Evolutionary conservation across 345 rosid genomes (phyloP), one percentile per base, ranked within the genome.

Genomic region (Populus euphratica): DNA sequence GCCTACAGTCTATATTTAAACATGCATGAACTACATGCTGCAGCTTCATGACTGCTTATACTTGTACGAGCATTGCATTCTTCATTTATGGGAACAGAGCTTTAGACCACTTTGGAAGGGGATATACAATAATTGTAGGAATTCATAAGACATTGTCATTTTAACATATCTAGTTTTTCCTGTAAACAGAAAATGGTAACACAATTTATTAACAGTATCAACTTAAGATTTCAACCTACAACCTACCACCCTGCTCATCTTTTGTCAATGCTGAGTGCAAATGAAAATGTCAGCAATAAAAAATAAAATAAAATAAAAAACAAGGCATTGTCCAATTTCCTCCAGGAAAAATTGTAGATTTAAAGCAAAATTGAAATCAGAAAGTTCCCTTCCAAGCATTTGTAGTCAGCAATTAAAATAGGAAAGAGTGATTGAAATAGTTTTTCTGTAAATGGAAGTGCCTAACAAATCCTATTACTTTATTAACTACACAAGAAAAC

Each of bases 221-320:
- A 10, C 5, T 52, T 2, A 16, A 9, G 36, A 72, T 2, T 29
- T 5, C 29, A 38, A 73, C 52, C n/a, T 17, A 16, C 39, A 38
- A 73, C 52, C n/a, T 17, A 16, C 39, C 61, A 18, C 62, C 63
- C 47, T 64, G 61, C 43, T 9, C 13, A 31, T 59, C 25, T 17
- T 14, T 72, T 50, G 65, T 16, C 50, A 63, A 74, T 29, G 47
- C 64, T 33, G 47, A 65, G 35, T 47, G 17, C 78, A 75, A 7
- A 17, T 36, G 72, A 35, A 43, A 63, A 43, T 43, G 31, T 74
- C 70, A 63, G 38, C 33, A 74, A 56, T 52, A 43, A 68, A 74
- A 11, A 21, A n/a, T n/a, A n/a, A n/a, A n/a, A n/a, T n/a, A n/a
- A n/a, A 43, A 68, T 41, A 18, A 21, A 44, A 44, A 38, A 65